Evolutionary conservation across 164 flowering plant species (phyloP), one percentile per base, ranked within the genome.

Genomic region (Sextonia rubra): DNA sequence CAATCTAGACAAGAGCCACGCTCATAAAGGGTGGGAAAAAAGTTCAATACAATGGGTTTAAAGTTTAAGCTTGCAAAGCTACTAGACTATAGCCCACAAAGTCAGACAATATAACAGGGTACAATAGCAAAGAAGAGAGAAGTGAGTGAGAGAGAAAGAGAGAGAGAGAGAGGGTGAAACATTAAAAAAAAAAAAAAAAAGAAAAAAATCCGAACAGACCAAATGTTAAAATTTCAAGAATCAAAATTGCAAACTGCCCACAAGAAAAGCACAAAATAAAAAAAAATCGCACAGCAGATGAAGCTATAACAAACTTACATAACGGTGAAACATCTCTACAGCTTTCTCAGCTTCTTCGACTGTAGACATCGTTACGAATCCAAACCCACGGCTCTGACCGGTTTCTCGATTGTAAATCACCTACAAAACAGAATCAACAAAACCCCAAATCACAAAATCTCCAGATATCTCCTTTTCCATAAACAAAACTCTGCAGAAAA

Each of bases 261-360:
- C 2, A 52, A 52, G 12, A 47, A 20, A 52, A 15, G n/a, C 4
- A 52, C 58, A 52, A 52, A 52, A 52, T 5, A 52, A 52, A 52
- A 48, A 48, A 48, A 52, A 52, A 20, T 4, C 14, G n/a, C 17
- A 52, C 58, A 52, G 58, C n/a, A 52, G 20, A 52, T 20, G n/a
- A 15, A 52, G 14, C 58, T 52, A 52, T 4, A 52, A 52, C n/a
- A 60, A n/a, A 69, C 86, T 83, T 70, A 85, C 93, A 80, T 85
- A 84, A 60, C 84, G 85, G 68, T 84, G 56, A 74, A 86, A 80
- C 85, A 80, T 81, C 58, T 89, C 88, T 67, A 88, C 83, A 77
- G 91, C 91, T 73, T 85, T 86, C 76, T 87, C 89, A 66, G 88
- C 90, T 70, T 88, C 90, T 69, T 86, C 93, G 69, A 84, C 85